Percentiles rank a stretch among this genome's conserved stretches.
These are phyloP conservation scores for Nannochloris sp. DNA, from an alignment of 139 green algal genomes.

Conservation along the genomic window DNA sequence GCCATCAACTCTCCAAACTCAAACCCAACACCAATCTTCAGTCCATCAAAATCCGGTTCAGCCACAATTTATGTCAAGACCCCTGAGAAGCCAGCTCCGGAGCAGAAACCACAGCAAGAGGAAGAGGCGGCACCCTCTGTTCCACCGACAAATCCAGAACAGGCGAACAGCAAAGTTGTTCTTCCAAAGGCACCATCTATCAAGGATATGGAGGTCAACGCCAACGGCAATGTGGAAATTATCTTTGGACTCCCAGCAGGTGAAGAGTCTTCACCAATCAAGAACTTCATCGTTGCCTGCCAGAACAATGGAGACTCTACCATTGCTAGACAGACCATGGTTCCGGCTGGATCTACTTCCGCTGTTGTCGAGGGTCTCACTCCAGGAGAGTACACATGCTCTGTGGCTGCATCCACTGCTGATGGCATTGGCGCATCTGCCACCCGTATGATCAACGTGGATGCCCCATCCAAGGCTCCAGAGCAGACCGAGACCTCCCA, in stretches of 20 bases:
- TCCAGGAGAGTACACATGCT: conserved; percentile 12
- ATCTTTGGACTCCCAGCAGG: conserved; percentile 2
- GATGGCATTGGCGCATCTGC: conserved; percentile 3
- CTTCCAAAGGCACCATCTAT: background rate
- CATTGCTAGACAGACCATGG: background rate
- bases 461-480: background rate
- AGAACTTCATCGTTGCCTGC: background rate
- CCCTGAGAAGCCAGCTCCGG: background rate
- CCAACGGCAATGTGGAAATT: background rate
- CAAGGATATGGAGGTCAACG: background rate
- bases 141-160: conserved; percentile 2
- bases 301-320: background rate
- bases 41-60: background rate
- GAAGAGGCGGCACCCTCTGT: background rate
- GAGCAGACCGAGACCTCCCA: background rate
- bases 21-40: conserved; percentile 11
- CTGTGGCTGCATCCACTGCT: conserved; percentile 7
- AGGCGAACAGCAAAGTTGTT: background rate
- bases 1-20: conserved; percentile 5
- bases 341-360: conserved; percentile 1
- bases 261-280: conserved; percentile 2
- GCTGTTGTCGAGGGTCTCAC: background rate
- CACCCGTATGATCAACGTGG: background rate
- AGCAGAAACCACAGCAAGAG: background rate
- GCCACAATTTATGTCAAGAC: conserved; percentile 2